Percentiles rank a stretch among this genome's conserved stretches.
These are phyloP conservation scores for Mycena belliarum DNA, from an alignment of 768 basidiomycete genomes.

Conservation along the genomic window DNA sequence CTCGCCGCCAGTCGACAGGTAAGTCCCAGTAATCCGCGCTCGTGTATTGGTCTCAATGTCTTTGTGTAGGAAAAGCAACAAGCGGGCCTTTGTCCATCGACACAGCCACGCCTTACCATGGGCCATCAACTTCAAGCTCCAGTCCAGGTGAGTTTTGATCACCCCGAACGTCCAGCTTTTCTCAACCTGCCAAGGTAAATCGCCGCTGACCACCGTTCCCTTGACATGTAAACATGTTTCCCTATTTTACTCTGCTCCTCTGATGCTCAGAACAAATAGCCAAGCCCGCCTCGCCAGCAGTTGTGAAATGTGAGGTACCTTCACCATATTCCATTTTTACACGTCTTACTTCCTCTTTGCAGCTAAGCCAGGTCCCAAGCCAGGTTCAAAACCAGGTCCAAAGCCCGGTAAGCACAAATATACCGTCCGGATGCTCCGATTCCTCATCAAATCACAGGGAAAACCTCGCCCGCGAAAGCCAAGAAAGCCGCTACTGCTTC, in stretches of 20 bases:
- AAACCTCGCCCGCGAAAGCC: conserved; percentile 13
- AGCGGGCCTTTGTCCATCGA: not conserved
- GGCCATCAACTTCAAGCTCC: too few relatives aligned
- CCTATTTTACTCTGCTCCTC: not conserved
- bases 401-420: not conserved
- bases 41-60: not conserved
- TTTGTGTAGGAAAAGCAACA: conserved; percentile 3
- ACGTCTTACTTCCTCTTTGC: not conserved
- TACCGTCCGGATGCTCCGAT: not conserved
- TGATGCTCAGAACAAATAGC: not conserved
- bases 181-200: conserved; percentile 3
- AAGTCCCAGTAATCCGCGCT: not conserved
- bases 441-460: not conserved
- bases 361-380: conserved; percentile 19
- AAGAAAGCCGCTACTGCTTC: conserved; percentile 4
- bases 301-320: conserved; percentile 1
- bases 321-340: too few relatives aligned
- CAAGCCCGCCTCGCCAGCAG: not conserved
- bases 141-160: conserved; percentile 9
- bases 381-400: not conserved
- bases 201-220: conserved; percentile 1
- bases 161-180: conserved; percentile 2
- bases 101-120: conserved; percentile 8
- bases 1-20: conserved; percentile 13
- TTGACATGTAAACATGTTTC: not conserved